phyloP scores from a whole-genome alignment of 2,329 filamentous ascomycete genomes.

The Furcasterigmium sp. region DNA sequence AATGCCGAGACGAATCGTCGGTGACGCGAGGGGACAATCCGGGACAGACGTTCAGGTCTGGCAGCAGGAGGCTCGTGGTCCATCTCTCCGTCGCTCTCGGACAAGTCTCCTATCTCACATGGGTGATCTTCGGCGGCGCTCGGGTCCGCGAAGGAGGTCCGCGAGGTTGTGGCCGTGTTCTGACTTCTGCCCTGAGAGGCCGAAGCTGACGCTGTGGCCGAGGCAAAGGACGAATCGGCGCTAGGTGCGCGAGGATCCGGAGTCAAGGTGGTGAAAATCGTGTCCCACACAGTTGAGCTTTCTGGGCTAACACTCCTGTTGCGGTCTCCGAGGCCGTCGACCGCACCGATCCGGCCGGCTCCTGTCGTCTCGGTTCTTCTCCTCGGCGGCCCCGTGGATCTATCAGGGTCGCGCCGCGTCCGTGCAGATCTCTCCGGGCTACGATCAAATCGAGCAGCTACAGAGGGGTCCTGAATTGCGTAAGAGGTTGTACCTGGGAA shows the following conservation, averaged over 20 bases:
- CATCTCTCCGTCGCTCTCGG: conserved; percentile 42
- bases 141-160: conserved; percentile 38
- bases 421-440: conserved; percentile 7
- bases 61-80: background rate
- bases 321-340: conserved; percentile 80
- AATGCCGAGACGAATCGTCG: conserved; percentile 9
- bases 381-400: background rate
- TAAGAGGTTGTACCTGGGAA: background rate
- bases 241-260: conserved; percentile 79
- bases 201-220: conserved; percentile 49
- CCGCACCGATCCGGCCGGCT: conserved; percentile 4
- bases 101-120: conserved; percentile 50
- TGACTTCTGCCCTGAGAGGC: conserved; percentile 28
- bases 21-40: conserved; percentile 12
- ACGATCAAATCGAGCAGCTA: conserved; percentile 12
- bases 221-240: conserved; percentile 76
- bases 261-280: conserved; percentile 71
- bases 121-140: conserved; percentile 32
- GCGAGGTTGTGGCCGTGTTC: conserved; percentile 36
- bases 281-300: conserved; percentile 79
- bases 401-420: background rate
- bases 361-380: background rate
- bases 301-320: conserved; percentile 77
- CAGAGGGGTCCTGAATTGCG: conserved; percentile 5
- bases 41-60: conserved; percentile 8